A percentile compares a stretch with the other conserved stretches of the same genome.
Conservation (phyloP, 441 rosid species). For the Mallotus japonicus region DNA sequence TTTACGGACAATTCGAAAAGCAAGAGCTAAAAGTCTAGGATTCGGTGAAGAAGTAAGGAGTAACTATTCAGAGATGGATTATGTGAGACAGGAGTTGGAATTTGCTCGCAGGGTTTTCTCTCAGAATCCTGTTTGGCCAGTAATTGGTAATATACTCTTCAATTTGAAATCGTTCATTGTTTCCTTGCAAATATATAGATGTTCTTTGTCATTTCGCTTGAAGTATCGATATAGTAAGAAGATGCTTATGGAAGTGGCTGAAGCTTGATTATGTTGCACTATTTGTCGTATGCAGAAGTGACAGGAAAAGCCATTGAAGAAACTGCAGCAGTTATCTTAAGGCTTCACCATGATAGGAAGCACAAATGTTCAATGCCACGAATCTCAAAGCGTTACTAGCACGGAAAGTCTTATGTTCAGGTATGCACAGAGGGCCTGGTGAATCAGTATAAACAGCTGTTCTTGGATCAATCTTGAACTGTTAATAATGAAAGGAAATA, state of each 20-base stretch:
- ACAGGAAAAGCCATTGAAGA: conserved; percentile 90
- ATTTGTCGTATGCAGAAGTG: conserved; percentile 55
- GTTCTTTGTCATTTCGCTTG: background rate
- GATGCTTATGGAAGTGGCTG: conserved; percentile 2
- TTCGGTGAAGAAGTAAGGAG: conserved; percentile 46
- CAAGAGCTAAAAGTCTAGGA: conserved; percentile 73
- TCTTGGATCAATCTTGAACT: background rate
- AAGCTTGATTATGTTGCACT: background rate
- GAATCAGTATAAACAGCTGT: background rate
- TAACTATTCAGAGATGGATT: conserved; percentile 74
- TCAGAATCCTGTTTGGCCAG: conserved; percentile 82
- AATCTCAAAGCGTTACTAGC: conserved; percentile 62
- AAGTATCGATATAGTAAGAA: background rate
- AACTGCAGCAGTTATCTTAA: conserved; percentile 74
- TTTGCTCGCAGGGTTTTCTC: conserved; percentile 62
- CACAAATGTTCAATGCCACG: conserved; percentile 66
- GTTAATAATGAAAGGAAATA: background rate
- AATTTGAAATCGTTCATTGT: background rate
- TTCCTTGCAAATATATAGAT: background rate
- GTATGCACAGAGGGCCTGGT: conserved; percentile 13
- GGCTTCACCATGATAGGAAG: conserved; percentile 70
- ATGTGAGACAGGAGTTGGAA: conserved; percentile 65
- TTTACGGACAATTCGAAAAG: conserved; percentile 65
- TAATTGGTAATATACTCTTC: conserved; percentile 50
- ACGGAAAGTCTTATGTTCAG: conserved; percentile 6